Conservation (phyloP, 176 grass and related monocot species). For the sorghum (Sorghum bicolor) region DNA sequence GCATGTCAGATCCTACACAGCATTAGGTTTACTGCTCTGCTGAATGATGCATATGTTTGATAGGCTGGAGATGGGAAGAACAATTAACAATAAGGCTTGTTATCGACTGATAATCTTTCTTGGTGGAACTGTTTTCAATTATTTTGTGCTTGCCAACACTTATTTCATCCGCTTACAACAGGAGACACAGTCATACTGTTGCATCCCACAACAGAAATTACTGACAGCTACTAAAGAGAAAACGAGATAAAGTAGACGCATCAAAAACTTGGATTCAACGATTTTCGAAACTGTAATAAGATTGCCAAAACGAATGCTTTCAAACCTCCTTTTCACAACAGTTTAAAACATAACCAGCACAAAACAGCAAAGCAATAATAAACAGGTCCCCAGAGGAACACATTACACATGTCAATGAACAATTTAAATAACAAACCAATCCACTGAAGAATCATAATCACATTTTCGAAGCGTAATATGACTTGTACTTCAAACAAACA, state of each 20-base stretch:
- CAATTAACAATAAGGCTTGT: neutral
- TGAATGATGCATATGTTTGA: neutral
- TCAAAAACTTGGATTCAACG: neutral
- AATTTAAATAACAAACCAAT: neutral
- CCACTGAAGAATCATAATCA: conserved; percentile 15
- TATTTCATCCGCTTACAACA: neutral
- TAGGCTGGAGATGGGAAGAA: neutral
- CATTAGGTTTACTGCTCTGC: neutral
- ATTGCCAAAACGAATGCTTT: neutral
- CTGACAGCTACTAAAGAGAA: neutral
- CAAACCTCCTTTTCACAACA: neutral
- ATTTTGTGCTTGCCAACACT: neutral
- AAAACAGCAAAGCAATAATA: neutral
- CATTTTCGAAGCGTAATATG: neutral
- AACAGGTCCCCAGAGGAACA: neutral
- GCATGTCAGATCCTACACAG: neutral
- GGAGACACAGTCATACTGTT: neutral
- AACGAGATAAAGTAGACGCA: neutral
- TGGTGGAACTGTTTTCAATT: neutral
- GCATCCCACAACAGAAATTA: neutral
- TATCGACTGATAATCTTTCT: neutral
- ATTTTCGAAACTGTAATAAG: neutral
- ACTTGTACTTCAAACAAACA: conserved; percentile 8
- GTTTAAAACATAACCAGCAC: neutral
- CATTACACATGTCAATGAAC: neutral